These are phyloP conservation scores for Magnaporthales sp. DNA, from an alignment of 2,329 filamentous ascomycete genomes.

Conservation along the genomic window DNA sequence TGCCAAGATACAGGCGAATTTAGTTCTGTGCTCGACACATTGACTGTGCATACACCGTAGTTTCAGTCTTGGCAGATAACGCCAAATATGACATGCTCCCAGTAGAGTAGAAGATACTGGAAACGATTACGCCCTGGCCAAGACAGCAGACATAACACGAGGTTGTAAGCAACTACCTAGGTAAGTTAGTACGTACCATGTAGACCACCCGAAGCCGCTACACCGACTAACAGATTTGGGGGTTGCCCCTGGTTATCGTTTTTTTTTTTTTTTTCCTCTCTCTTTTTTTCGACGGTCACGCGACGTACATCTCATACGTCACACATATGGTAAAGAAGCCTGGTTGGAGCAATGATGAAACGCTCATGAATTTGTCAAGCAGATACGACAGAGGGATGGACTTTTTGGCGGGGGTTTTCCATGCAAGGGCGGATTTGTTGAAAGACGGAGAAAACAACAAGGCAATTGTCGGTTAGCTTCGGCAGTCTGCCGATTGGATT, in stretches of 20 bases:
- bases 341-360: background rate
- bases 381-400: background rate
- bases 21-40: background rate
- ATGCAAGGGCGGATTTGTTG: background rate
- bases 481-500: constrained; percentile 8
- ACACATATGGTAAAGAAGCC: too few relatives aligned
- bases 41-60: background rate
- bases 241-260: background rate
- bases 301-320: background rate
- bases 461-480: constrained; percentile 15
- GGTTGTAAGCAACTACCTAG: background rate
- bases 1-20: background rate
- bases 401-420: background rate
- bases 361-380: background rate
- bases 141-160: background rate
- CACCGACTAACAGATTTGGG: background rate
- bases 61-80: background rate
- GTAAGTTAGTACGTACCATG: background rate
- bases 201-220: too few relatives aligned
- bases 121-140: background rate
- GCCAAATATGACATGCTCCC: background rate
- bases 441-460: background rate
- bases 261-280: too few relatives aligned
- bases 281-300: background rate
- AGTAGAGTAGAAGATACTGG: background rate